Evolutionary conservation across 176 grass and related monocot genomes (phyloP), one percentile per base, ranked within the genome.

Genomic region (Aechmea fasciata): DNA sequence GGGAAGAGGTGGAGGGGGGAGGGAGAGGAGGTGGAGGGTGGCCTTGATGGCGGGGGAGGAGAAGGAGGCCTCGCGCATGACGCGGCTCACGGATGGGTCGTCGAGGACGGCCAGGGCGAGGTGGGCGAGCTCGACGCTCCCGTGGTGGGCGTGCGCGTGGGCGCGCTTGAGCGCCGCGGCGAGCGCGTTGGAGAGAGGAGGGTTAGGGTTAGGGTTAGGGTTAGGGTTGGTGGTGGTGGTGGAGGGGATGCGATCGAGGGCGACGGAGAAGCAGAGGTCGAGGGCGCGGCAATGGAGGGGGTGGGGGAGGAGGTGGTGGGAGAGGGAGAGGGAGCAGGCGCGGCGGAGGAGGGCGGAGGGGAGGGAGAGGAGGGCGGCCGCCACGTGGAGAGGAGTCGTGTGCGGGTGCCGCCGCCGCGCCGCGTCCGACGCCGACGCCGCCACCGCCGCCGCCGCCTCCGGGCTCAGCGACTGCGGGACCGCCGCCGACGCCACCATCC

Each of bases 1-100:
- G 79, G 79, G 18, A 83, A 73, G 72, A 81, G 73, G 0, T 23
- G 78, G 82, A 1, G 71, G 23, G 13, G 83, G 69, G 3, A 14
- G 47, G 48, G 15, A 50, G 17, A 51, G 33, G 66, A 69, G 26
- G 51, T 73, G 55, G 80, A 96, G 80, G 75, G 75, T 73, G 0
- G 74, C 77, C 72, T 96, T 96, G 33, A 91, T 80, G 50, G 68
- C 75, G 13, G 81, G 71, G 57, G 80, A 84, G 8, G 85, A 96
- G 82, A 96, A 96, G 51, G 85, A 75, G 1, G 92, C 92, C 92
- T 96, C 92, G 8, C 86, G 83, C 89, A 92, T 96, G 74, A 96
- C 93, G 70, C 89, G 89, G 26, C 88, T 90, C 10, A 96, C 93
- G 23, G 88, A 92, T 1, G 93, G 93, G 72, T 96, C 93, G 52